These are phyloP conservation scores for Cucurbita maxima DNA, from an alignment of 306 rosid species.

Conservation along the genomic window DNA sequence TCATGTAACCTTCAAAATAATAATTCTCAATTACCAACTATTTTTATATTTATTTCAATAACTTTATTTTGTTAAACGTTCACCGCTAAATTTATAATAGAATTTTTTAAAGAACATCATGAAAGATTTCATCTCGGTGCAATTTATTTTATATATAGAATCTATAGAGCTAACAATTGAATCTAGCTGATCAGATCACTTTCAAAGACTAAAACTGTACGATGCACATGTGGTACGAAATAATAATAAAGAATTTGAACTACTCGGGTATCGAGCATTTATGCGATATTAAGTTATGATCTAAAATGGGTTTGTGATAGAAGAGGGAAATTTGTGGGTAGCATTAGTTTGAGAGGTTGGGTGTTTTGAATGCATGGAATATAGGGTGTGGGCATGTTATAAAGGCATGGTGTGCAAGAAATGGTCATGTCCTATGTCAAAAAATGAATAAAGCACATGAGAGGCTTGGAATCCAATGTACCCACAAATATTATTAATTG, in stretches of 20 bases:
- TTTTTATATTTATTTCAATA: too few species aligned
- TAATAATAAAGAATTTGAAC: neutral
- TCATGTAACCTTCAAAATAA: neutral
- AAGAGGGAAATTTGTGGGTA: neutral
- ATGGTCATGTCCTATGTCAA: neutral
- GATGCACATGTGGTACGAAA: too few species aligned
- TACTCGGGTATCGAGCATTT: neutral
- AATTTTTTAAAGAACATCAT: neutral
- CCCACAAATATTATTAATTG: neutral
- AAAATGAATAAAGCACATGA: neutral
- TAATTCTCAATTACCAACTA: neutral
- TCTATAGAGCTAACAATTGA: neutral
- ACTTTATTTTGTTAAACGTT: neutral
- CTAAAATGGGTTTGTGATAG: neutral
- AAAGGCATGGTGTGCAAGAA: neutral
- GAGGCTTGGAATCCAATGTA: slow-evolving; percentile 2
- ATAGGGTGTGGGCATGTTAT: neutral
- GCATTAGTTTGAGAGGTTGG: neutral
- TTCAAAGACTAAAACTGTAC: too few species aligned
- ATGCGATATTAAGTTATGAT: neutral
- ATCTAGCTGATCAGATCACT: too few species aligned
- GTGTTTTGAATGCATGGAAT: neutral
- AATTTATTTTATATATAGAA: neutral
- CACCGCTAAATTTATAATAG: too few species aligned
- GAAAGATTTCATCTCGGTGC: neutral